Percentiles rank a stretch among this genome's conserved stretches.
phyloP scores from a whole-genome alignment of 768 basidiomycete genomes.

The Chalciporus piperatus region DNA sequence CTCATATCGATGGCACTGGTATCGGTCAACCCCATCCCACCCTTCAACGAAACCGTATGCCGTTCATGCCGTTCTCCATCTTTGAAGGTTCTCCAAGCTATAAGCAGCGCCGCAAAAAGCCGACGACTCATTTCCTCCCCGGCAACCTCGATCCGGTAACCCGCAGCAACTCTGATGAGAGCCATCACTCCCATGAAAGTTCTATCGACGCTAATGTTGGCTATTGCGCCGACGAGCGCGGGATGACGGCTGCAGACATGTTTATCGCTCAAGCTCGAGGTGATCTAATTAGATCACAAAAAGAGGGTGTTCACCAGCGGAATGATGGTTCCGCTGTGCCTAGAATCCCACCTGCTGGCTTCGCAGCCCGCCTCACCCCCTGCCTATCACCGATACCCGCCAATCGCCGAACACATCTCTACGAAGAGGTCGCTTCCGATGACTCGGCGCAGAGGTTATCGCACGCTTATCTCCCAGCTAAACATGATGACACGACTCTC shows the following conservation, averaged over 20 bases:
- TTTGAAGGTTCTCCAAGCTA: conserved; percentile 85
- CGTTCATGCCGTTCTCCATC: conserved; percentile 68
- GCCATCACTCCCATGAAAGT: conserved; percentile 14
- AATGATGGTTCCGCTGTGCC: conserved; percentile 5
- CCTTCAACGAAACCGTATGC: conserved; percentile 21
- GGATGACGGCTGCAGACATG: conserved; percentile 61
- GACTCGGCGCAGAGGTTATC: conserved; percentile 17
- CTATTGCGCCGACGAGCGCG: conserved; percentile 28
- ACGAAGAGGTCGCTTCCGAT: conserved; percentile 19
- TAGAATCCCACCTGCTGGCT: conserved; percentile 18
- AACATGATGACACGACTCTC: conserved; percentile 12
- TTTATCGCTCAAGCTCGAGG: conserved; percentile 61
- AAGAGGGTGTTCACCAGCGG: conserved; percentile 13
- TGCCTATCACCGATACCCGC: conserved; percentile 20
- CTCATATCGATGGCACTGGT: conserved; percentile 27
- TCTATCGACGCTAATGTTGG: conserved; percentile 22
- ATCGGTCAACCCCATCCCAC: conserved; percentile 13
- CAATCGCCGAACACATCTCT: conserved; percentile 19
- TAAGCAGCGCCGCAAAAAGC: conserved; percentile 85
- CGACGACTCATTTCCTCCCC: conserved; percentile 36
- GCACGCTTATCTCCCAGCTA: conserved; percentile 14
- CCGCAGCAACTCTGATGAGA: conserved; percentile 23
- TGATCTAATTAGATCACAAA: conserved; percentile 37
- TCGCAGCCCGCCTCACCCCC: conserved; percentile 20
- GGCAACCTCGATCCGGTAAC: conserved; percentile 29